Conservation (phyloP, 1,139 yeast species). For the Blastobotrys illinoisensis region DNA sequence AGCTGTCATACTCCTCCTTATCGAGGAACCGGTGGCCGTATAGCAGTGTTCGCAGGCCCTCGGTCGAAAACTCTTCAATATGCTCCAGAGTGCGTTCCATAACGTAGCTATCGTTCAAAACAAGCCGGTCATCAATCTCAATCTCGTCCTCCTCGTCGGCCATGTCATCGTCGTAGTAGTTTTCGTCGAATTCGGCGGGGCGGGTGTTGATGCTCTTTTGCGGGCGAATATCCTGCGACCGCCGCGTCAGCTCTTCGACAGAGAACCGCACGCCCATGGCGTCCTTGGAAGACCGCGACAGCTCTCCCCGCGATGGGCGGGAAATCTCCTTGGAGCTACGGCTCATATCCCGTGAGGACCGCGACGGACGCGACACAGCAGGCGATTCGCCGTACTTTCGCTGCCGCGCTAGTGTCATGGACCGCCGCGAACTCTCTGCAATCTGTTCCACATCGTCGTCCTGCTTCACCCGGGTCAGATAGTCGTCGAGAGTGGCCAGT, state of each 20-base stretch:
- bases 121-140: conserved; percentile 53
- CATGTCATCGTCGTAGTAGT: conserved; percentile 13
- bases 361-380: conserved; percentile 3
- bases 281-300: background rate
- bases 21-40: conserved; percentile 76
- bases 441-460: conserved; percentile 54
- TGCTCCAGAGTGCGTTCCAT: conserved; percentile 83
- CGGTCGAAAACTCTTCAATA: conserved; percentile 89
- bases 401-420: conserved; percentile 50
- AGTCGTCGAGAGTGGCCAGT: conserved; percentile 46
- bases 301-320: background rate
- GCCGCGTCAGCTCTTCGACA: background rate
- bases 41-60: conserved; percentile 84
- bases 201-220: background rate
- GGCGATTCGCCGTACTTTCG: conserved; percentile 57
- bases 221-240: background rate
- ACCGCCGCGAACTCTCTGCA: conserved; percentile 53
- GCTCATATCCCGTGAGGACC: conserved; percentile 15
- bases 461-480: conserved; percentile 42
- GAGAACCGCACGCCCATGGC: background rate
- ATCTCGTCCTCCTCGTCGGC: conserved; percentile 31
- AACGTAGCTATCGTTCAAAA: conserved; percentile 70
- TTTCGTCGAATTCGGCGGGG: background rate
- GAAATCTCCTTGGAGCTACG: conserved; percentile 27
- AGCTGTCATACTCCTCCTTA: conserved; percentile 50